Conservation (phyloP, 306 rosid genomes). For the Quercus aquifolioides region DNA sequence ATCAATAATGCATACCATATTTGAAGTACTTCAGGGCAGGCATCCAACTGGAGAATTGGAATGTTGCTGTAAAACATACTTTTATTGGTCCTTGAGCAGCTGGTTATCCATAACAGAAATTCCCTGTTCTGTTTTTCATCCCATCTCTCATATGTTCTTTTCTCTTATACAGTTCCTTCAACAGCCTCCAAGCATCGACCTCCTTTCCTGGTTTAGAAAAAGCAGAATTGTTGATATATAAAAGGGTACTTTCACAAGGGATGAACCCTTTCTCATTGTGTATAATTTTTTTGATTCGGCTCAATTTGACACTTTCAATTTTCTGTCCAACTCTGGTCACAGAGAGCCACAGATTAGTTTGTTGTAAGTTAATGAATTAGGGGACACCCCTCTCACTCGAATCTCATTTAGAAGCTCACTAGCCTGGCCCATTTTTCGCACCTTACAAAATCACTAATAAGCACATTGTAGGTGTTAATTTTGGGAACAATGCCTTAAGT, state of each 20-base stretch:
- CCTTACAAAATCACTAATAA: conserved; percentile 68
- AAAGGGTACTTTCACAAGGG: conserved; percentile 64
- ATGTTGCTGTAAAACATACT: not conserved
- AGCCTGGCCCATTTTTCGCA: conserved; percentile 84
- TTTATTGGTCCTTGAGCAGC: not conserved
- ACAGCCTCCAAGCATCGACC: conserved; percentile 55
- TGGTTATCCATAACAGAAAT: not conserved
- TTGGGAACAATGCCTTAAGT: conserved; percentile 72
- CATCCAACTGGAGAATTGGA: not conserved
- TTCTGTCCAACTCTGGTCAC: conserved; percentile 56
- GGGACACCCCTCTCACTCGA: conserved; percentile 59
- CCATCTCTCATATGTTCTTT: conserved; percentile 39
- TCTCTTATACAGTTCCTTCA: conserved; percentile 48
- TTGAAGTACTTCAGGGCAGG: not conserved
- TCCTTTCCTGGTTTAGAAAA: conserved; percentile 72
- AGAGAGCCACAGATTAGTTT: conserved; percentile 67
- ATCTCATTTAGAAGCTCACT: conserved; percentile 86
- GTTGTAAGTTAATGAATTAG: conserved; percentile 81
- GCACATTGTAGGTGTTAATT: conserved; percentile 72
- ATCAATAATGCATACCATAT: not conserved
- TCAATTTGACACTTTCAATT: conserved; percentile 43
- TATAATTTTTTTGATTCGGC: conserved; percentile 64
- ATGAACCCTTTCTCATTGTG: conserved; percentile 49
- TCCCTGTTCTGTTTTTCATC: not conserved
- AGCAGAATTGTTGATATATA: conserved; percentile 43